Percentiles rank a stretch among this genome's conserved stretches.
phyloP scores from a whole-genome alignment of 192 early-diverging fungal genomes.

The Rhizophagus prolifer region DNA sequence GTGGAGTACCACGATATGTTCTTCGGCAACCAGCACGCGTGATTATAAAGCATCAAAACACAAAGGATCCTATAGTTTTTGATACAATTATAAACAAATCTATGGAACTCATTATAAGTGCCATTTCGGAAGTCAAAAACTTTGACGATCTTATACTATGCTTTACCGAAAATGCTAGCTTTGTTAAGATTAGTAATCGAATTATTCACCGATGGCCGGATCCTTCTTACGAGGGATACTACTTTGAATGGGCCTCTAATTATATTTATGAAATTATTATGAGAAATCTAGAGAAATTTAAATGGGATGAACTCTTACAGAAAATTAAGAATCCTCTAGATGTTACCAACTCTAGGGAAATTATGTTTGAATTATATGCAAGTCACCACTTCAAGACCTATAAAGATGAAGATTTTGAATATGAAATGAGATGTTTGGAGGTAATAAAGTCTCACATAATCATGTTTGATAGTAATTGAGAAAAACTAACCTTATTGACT shows the following conservation, averaged over 20 bases:
- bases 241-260: constrained; percentile 34
- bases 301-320: constrained; percentile 16
- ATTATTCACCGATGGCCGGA: constrained; percentile 34
- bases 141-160: constrained; percentile 24
- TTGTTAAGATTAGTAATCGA: constrained; percentile 27
- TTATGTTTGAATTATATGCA: constrained; percentile 33
- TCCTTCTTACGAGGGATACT: constrained; percentile 16
- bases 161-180: constrained; percentile 24
- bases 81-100: constrained; percentile 13
- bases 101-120: constrained; percentile 22
- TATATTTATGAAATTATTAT: constrained; percentile 18
- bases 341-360: constrained; percentile 19
- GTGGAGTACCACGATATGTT: constrained; percentile 16
- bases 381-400: background rate
- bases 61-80: background rate
- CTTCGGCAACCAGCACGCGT: constrained; percentile 3
- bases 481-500: too few species aligned
- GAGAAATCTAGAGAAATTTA: constrained; percentile 9
- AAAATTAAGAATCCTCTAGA: constrained; percentile 14
- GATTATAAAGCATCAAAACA: background rate
- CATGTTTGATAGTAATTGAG: too few species aligned
- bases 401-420: too few species aligned
- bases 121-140: constrained; percentile 20
- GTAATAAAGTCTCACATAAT: too few species aligned
- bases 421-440: too few species aligned